Base-by-base conservation (phyloP, 2,329 filamentous ascomycete species). In the Chaetoscypha palmicola region DNA sequence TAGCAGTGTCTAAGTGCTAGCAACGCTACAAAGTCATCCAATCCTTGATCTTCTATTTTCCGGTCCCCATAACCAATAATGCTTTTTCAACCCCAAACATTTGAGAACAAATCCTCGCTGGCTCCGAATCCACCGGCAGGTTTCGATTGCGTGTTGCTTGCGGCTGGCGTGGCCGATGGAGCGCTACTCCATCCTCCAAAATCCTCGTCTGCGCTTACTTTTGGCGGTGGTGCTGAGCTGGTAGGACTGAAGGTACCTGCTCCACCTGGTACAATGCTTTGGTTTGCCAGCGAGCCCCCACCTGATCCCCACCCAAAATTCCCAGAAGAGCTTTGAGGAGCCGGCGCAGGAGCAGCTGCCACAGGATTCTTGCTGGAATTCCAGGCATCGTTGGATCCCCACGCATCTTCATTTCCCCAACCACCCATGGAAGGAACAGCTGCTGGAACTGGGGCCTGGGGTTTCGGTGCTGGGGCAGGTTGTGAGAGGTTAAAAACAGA, bases 131-230 rank as follows among this genome's bases (percentile, higher is more conserved):
- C 76, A 17, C 72, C 68, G 20, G 74, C 67, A 24, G 81, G 69
- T 66, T 84, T 77, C 38, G 73, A 66, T 11, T 64, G 58, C 21
- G 66, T 60, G 19, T 64, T 64, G 38, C 63, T 64, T 33, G 68
- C 59, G 23, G 66, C 61, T 7, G 71, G 67, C 28, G 67, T 71
- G 56, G 54, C 75, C 58, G 76, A 82, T 68, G 73, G 69, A 34
- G 80, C 79, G 60, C 87, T 94, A 37, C 86, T 81, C 91, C 91
- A 97, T 10, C 91, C 90, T 16, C 91, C 91, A 68, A 96, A 97
- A 61, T 97, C 91, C 64, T 97, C 91, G 57, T 97, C 91, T 0
- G 86, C 84, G 26, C 85, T 75, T 2, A 95, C 85, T 58, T 83
- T 82, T 19, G 86, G 80, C 17, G 86, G 80, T 31, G 71, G 63